phyloP scores from a whole-genome alignment of 116 monocot genomes.

The Posidonia oceanica region DNA sequence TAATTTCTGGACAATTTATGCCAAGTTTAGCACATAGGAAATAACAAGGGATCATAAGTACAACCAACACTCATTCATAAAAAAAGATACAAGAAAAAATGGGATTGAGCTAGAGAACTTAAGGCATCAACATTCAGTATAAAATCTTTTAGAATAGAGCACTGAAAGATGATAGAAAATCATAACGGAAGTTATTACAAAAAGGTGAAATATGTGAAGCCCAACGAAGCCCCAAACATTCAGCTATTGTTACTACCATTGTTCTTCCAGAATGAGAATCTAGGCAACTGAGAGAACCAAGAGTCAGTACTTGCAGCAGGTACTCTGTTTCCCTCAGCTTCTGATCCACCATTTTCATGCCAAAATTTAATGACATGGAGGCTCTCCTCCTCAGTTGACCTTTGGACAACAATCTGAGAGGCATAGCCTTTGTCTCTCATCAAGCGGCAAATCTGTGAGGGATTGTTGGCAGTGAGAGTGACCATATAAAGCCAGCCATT shows the following conservation, averaged over 20 bases:
- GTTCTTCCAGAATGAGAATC: constrained; percentile 15
- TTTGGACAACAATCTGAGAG: constrained; percentile 64
- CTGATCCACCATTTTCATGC: constrained; percentile 4
- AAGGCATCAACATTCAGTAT: no score
- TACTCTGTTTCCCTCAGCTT: not conserved
- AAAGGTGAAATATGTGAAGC: not conserved
- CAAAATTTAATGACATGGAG: constrained; percentile 39
- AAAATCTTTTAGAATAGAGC: no score
- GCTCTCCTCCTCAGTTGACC: constrained; percentile 44
- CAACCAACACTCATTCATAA: no score
- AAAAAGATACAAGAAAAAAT: no score
- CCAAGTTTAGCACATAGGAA: no score
- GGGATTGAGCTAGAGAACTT: not conserved
- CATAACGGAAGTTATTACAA: not conserved
- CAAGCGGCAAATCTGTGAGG: constrained; percentile 50
- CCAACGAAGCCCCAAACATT: no score
- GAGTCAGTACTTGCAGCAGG: not conserved
- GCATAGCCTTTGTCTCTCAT: constrained; percentile 73
- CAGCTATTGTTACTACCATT: not conserved
- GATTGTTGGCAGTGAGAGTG: constrained; percentile 65
- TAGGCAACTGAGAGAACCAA: constrained; percentile 19
- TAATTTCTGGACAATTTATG: no score
- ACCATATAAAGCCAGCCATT: constrained; percentile 92
- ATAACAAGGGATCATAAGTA: no score
- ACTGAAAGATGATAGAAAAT: not conserved